These are phyloP conservation scores for Chlorociboria aeruginascens DNA, from an alignment of 495 filamentous ascomycete genomes.

Conservation along the genomic window DNA sequence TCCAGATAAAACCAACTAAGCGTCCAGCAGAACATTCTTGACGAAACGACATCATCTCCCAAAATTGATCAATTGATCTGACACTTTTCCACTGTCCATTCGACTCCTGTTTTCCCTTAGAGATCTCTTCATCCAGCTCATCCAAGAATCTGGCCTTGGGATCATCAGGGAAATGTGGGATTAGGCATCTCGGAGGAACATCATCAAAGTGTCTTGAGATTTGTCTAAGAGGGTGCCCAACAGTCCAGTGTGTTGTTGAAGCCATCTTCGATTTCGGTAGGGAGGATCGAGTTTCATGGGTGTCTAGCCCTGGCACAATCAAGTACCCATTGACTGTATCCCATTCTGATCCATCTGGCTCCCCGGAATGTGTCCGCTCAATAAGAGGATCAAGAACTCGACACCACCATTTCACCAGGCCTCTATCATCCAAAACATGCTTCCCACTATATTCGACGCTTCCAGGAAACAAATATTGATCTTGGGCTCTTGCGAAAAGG, in stretches of 20 bases:
- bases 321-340: constrained; percentile 56
- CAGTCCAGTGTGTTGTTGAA: constrained; percentile 35
- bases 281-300: constrained; percentile 58
- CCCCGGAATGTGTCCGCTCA: constrained; percentile 17
- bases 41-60: constrained; percentile 96
- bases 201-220: constrained; percentile 46
- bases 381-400: constrained; percentile 67
- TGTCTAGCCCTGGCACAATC: constrained; percentile 75
- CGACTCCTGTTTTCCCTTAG: constrained; percentile 32
- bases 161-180: constrained; percentile 90
- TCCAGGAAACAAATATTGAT: constrained; percentile 89
- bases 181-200: constrained; percentile 70
- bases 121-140: constrained; percentile 73
- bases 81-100: constrained; percentile 72
- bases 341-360: constrained; percentile 13
- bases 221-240: constrained; percentile 42
- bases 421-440: constrained; percentile 86
- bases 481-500: constrained; percentile 84
- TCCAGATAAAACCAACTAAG: constrained; percentile 88
- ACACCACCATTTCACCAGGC: constrained; percentile 93
- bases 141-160: constrained; percentile 87
- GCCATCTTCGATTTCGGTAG: constrained; percentile 18
- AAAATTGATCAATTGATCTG: constrained; percentile 76
- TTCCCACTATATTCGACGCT: constrained; percentile 77
- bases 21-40: constrained; percentile 91